phyloP scores from a whole-genome alignment of 1,284 basidiomycete genomes.

The Cryptococcus sp. region DNA sequence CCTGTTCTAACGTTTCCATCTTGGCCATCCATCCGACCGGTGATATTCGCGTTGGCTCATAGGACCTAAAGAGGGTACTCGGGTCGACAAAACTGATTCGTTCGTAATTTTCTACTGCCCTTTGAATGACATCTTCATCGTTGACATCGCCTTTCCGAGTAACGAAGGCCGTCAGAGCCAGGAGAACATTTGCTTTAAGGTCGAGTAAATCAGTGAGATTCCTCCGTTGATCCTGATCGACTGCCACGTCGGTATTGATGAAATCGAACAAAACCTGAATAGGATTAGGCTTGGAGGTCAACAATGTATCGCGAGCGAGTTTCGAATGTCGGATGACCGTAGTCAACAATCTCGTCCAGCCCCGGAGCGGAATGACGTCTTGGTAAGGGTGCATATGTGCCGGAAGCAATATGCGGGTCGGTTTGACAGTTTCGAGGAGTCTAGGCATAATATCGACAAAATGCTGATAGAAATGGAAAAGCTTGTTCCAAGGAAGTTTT shows the following conservation, averaged over 20 bases:
- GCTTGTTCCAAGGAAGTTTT: slow-evolving; percentile 23
- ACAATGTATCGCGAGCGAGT: slow-evolving; percentile 36
- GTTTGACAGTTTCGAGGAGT: slow-evolving; percentile 35
- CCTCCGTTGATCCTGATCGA: slow-evolving; percentile 36
- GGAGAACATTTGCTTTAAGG: slow-evolving; percentile 81
- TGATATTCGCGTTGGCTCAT: slow-evolving; percentile 23
- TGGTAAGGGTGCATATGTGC: slow-evolving; percentile 29
- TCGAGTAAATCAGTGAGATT: slow-evolving; percentile 66
- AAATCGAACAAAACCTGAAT: slow-evolving; percentile 73
- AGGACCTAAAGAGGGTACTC: slow-evolving; percentile 21
- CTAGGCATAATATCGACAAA: slow-evolving; percentile 40
- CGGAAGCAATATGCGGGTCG: slow-evolving; percentile 15
- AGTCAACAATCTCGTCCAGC: slow-evolving; percentile 57
- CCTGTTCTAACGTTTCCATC: slow-evolving; percentile 73
- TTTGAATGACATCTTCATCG: slow-evolving; percentile 67
- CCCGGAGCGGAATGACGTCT: slow-evolving; percentile 29
- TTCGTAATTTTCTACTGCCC: slow-evolving; percentile 60
- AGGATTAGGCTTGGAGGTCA: slow-evolving; percentile 72
- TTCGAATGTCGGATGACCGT: slow-evolving; percentile 71
- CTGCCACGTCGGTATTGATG: slow-evolving; percentile 70
- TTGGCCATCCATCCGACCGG: slow-evolving; percentile 41
- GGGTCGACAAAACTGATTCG: slow-evolving; percentile 61
- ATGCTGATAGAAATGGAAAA: slow-evolving; percentile 41
- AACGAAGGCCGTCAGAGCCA: slow-evolving; percentile 80
- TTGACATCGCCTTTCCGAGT: slow-evolving; percentile 62